Evolutionary conservation across 306 rosid genomes (phyloP), one percentile per base, ranked within the genome.

Genomic region (Lathyrus sativus): DNA sequence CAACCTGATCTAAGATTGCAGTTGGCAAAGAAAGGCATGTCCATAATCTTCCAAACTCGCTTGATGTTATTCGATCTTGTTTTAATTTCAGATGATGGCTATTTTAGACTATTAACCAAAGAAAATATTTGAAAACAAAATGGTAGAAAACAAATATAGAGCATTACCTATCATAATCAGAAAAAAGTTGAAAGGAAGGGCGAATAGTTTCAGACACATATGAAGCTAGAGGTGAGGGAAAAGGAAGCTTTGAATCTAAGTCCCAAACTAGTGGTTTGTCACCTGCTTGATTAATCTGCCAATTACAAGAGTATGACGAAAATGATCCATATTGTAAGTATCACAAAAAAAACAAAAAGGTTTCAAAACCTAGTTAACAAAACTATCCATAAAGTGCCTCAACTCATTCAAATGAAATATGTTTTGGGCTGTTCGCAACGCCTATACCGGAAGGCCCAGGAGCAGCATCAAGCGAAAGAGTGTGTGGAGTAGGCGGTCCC

Each of bases 1-100:
- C 96, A 19, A 95, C 90, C 38, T 93, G 97, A 44, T 96, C 98
- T 9, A 97, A 88, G 76, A 86, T 82, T 61, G 82, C 53, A 67
- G 85, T 78, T 71, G 83, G 82, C 35, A 31, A 0, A 89, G 89
- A 39, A 93, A 90, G 83, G 83, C 90, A 88, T 19, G 48, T 78
- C 65, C 91, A 85, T 69, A 76, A 74, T 35, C 85, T 85, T 77
- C 76, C 90, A 61, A 88, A 86, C 72, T 72, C 88, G 29, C 78
- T 88, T 9, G 96, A 89, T 74, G 62, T 80, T 19, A 88, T 85
- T 77, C 96, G 85, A 88, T 92, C 93, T 41, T 85, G 96, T 55
- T 62, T 33, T 65, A 14, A 24, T 41, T 19, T 38, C 46, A 11
- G 57, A 28, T 56, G 42, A 13, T 54, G 72, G 24, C 53, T 37